Conservation (phyloP, 345 rosid genomes). For the Sisymbrium altissimum region DNA sequence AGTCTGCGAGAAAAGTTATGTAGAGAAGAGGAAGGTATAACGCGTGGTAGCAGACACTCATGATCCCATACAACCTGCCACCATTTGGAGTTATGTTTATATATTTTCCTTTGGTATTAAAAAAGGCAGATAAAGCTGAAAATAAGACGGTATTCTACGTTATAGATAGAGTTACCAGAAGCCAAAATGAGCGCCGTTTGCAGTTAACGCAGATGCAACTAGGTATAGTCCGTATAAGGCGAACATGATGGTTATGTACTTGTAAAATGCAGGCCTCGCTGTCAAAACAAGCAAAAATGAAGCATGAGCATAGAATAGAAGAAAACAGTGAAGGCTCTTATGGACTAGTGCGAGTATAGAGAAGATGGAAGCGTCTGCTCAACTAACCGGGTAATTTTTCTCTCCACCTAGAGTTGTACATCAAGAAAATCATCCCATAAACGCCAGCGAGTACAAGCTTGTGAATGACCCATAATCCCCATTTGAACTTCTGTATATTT, state of each 20-base stretch:
- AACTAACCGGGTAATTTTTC: slow-evolving; percentile 76
- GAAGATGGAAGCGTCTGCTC: not conserved
- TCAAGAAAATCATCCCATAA: slow-evolving; percentile 62
- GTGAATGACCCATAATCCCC: slow-evolving; percentile 82
- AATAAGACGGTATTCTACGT: not conserved
- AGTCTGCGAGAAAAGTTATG: slow-evolving; percentile 76
- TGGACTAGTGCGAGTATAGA: not conserved
- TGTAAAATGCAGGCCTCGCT: slow-evolving; percentile 94
- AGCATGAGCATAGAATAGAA: not conserved
- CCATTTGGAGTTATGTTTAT: not conserved
- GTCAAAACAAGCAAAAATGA: slow-evolving; percentile 26
- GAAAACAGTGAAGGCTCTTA: not conserved
- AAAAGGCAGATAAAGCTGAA: not conserved
- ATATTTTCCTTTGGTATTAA: not conserved
- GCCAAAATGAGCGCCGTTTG: slow-evolving; percentile 64
- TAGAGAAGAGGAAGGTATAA: slow-evolving; percentile 84
- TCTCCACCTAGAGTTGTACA: slow-evolving; percentile 86
- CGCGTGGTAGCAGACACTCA: slow-evolving; percentile 71
- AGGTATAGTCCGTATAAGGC: slow-evolving; percentile 56
- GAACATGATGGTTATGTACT: slow-evolving; percentile 63
- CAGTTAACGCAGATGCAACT: slow-evolving; percentile 62
- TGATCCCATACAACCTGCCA: slow-evolving; percentile 70
- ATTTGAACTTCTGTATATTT: slow-evolving; percentile 49
- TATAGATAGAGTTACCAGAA: slow-evolving; percentile 52
- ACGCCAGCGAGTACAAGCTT: slow-evolving; percentile 71